Percentiles rank a stretch among this genome's conserved stretches.
Conservation (phyloP, 2,329 filamentous ascomycete genomes). For the Colletotrichum godetiae region DNA sequence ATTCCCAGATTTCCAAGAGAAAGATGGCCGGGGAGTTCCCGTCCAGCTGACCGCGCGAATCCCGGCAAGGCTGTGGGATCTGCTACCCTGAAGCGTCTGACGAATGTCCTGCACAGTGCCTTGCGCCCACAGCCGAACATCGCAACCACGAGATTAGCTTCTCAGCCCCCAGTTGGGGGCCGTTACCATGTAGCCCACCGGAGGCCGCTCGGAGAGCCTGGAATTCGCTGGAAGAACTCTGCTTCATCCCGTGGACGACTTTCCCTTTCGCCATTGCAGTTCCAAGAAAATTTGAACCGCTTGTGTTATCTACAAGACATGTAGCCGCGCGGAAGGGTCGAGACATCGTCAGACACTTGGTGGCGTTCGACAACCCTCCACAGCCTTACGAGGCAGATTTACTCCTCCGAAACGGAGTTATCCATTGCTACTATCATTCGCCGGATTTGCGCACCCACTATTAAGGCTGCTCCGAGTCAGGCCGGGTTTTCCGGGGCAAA, state of each 20-base stretch:
- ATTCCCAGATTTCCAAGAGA: background rate
- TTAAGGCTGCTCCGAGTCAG: slow-evolving; percentile 16
- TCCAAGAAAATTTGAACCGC: background rate
- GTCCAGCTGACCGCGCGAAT: background rate
- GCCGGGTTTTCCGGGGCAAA: background rate
- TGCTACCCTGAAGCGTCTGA: background rate
- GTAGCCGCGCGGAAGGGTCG: background rate
- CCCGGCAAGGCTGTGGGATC: slow-evolving; percentile 15
- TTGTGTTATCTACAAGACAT: background rate
- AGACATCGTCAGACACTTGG: background rate
- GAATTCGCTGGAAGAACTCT: background rate
- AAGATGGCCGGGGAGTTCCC: background rate
- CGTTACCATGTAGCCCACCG: background rate
- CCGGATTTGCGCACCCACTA: background rate
- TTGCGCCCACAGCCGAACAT: background rate
- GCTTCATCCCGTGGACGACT: background rate
- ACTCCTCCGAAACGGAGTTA: background rate
- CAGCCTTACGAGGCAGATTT: slow-evolving; percentile 30
- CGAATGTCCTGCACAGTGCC: background rate
- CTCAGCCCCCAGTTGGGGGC: slow-evolving; percentile 25
- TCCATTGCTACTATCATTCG: background rate
- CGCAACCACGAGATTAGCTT: background rate
- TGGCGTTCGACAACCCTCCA: background rate
- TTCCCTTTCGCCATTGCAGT: background rate
- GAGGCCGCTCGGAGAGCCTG: slow-evolving; percentile 18